These are phyloP conservation scores for Mrakia hoshinonis DNA, from an alignment of 768 basidiomycete genomes.

Conservation along the genomic window DNA sequence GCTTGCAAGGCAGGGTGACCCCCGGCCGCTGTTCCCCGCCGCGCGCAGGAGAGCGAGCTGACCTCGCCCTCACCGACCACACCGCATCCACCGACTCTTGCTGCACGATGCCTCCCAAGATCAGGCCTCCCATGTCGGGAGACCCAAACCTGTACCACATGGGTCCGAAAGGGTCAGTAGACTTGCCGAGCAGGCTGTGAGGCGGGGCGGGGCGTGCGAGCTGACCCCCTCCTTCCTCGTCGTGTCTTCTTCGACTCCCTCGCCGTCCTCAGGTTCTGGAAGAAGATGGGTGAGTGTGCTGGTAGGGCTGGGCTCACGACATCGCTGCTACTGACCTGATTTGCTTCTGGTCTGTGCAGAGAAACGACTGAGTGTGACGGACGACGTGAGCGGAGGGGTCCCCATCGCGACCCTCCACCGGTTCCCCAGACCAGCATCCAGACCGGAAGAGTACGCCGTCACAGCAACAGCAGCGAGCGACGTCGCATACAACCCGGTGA, in stretches of 20 bases:
- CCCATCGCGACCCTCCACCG: constrained; percentile 65
- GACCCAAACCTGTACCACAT: constrained; percentile 2
- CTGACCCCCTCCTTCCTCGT: not conserved
- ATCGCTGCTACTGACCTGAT: not conserved
- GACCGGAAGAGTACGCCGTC: constrained; percentile 74
- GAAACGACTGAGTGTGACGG: constrained; percentile 46
- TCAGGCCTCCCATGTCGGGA: constrained; percentile 3
- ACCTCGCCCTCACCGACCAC: too few relatives aligned
- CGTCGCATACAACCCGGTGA: constrained; percentile 35
- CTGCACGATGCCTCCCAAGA: not conserved
- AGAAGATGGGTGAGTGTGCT: too few relatives aligned
- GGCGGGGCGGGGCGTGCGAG: not conserved
- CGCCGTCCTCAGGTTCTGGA: too few relatives aligned
- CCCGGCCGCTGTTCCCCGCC: too few relatives aligned
- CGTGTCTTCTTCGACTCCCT: too few relatives aligned
- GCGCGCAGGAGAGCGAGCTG: too few relatives aligned
- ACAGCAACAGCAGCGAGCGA: constrained; percentile 76
- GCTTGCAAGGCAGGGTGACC: too few relatives aligned
- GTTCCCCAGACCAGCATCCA: constrained; percentile 77
- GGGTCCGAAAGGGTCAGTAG: not conserved
- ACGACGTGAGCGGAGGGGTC: constrained; percentile 82
- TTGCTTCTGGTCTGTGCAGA: not conserved
- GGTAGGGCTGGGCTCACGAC: not conserved
- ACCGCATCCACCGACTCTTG: too few relatives aligned
- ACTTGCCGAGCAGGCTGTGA: not conserved